These are phyloP conservation scores for Pyrenophora teres DNA, from an alignment of 2,329 filamentous ascomycete genomes.

Conservation along the genomic window DNA sequence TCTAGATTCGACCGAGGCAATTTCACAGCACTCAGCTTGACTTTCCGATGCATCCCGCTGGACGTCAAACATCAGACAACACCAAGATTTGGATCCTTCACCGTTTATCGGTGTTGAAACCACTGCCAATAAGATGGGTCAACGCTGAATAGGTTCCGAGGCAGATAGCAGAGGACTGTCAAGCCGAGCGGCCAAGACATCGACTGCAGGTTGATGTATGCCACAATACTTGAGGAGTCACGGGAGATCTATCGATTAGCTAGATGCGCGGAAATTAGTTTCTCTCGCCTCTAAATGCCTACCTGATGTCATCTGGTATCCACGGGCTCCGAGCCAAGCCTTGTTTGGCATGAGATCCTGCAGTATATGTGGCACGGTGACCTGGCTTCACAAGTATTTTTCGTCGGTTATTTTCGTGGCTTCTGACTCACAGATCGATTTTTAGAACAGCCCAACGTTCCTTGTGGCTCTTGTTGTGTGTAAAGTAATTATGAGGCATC, in stretches of 20 bases:
- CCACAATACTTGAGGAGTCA: neutral
- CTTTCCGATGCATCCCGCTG: neutral
- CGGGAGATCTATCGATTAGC: too few relatives aligned
- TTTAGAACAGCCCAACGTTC: too few relatives aligned
- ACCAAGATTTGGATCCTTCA: neutral
- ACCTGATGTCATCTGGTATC: too few relatives aligned
- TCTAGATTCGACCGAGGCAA: conserved; percentile 1
- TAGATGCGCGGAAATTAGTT: too few relatives aligned
- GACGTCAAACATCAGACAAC: neutral
- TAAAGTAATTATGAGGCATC: too few relatives aligned
- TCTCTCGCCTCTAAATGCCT: too few relatives aligned
- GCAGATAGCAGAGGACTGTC: neutral
- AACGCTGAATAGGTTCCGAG: conserved; percentile 11
- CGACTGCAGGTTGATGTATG: conserved; percentile 4
- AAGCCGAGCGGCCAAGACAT: conserved; percentile 1
- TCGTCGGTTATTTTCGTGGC: too few relatives aligned
- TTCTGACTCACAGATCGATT: too few relatives aligned
- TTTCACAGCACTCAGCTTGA: neutral
- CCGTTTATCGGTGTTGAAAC: neutral
- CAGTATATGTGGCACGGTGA: neutral
- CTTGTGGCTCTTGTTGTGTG: too few relatives aligned
- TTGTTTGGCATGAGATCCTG: too few relatives aligned
- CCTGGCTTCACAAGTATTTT: too few relatives aligned
- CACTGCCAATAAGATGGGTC: conserved; percentile 4
- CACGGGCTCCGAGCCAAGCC: too few relatives aligned